phyloP scores from a whole-genome alignment of 352 stramenopile genomes.

The Blastocystis sp. region DNA sequence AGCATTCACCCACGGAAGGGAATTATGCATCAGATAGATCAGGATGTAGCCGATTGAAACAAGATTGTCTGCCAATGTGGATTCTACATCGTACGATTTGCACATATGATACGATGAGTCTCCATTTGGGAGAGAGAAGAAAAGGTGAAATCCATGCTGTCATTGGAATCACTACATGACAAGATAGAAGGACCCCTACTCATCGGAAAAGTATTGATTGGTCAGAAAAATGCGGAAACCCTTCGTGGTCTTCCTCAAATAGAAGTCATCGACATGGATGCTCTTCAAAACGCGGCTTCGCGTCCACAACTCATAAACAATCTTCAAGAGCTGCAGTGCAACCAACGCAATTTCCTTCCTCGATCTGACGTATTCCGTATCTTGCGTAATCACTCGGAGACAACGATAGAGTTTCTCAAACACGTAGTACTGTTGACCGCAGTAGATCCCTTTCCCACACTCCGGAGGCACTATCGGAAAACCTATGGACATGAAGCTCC shows the following conservation, averaged over 20 bases:
- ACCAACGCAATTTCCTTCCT: not conserved
- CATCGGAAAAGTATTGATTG: constrained; percentile 28
- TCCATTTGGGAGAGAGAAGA: constrained; percentile 22
- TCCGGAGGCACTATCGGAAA: constrained; percentile 28
- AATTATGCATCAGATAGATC: not conserved
- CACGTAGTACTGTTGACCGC: constrained; percentile 23
- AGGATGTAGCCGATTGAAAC: constrained; percentile 21
- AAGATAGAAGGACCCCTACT: not conserved
- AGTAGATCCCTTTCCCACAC: not conserved
- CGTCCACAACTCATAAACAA: not conserved
- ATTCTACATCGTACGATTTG: not conserved
- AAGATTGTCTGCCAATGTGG: constrained; percentile 8
- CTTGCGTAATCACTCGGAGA: not conserved
- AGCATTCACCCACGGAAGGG: not conserved
- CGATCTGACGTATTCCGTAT: not conserved
- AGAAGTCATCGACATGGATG: constrained; percentile 40
- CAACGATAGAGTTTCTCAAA: constrained; percentile 10
- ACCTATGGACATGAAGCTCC: not conserved
- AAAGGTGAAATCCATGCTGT: constrained; percentile 26
- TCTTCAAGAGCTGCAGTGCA: constrained; percentile 1
- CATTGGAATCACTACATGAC: no score
- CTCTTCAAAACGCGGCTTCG: constrained; percentile 6
- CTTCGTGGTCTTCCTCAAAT: not conserved
- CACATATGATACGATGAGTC: not conserved
- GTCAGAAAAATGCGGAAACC: constrained; percentile 17